Percentiles rank a stretch among this genome's conserved stretches.
phyloP scores from a whole-genome alignment of 257 asterid genomes.

The Fraxinus anomala region DNA sequence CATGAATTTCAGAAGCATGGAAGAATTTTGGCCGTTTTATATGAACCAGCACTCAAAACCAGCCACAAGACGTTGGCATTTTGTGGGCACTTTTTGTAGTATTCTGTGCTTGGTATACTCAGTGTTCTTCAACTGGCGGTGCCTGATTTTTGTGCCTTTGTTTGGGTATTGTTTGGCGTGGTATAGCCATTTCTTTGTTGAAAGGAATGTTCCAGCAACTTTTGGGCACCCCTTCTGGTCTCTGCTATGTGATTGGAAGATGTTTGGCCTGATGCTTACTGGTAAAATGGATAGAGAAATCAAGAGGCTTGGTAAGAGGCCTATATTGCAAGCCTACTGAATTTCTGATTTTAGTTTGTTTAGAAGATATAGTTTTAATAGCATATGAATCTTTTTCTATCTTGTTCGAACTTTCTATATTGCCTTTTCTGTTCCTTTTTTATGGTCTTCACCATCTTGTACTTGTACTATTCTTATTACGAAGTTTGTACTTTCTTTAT shows the following conservation, averaged over 20 bases:
- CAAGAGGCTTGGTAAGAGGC: constrained; percentile 99
- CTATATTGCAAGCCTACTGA: constrained; percentile 70
- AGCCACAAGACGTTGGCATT: constrained; percentile 95
- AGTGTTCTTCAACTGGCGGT: constrained; percentile 74
- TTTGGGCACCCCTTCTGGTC: constrained; percentile 98
- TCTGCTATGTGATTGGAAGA: constrained; percentile 81
- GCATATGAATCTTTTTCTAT: constrained; percentile 18
- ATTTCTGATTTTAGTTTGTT: not conserved
- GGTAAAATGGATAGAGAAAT: constrained; percentile 94
- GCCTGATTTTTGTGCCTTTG: constrained; percentile 63
- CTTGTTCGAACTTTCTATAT: not conserved
- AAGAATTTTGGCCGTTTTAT: constrained; percentile 92
- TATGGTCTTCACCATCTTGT: not conserved
- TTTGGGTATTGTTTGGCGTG: constrained; percentile 89
- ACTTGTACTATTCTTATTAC: not conserved
- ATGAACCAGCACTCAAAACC: constrained; percentile 85
- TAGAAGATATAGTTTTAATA: constrained; percentile 30
- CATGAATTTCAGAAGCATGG: constrained; percentile 89
- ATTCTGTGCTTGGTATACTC: constrained; percentile 69
- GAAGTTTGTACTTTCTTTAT: not conserved
- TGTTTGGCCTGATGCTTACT: constrained; percentile 95
- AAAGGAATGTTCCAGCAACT: constrained; percentile 86
- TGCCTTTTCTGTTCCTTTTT: not conserved
- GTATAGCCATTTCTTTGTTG: constrained; percentile 97
- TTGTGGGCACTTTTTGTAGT: constrained; percentile 84